Evolutionary conservation across 768 basidiomycete genomes (phyloP).

Genomic region (Auriscalpium microsporum): DNA sequence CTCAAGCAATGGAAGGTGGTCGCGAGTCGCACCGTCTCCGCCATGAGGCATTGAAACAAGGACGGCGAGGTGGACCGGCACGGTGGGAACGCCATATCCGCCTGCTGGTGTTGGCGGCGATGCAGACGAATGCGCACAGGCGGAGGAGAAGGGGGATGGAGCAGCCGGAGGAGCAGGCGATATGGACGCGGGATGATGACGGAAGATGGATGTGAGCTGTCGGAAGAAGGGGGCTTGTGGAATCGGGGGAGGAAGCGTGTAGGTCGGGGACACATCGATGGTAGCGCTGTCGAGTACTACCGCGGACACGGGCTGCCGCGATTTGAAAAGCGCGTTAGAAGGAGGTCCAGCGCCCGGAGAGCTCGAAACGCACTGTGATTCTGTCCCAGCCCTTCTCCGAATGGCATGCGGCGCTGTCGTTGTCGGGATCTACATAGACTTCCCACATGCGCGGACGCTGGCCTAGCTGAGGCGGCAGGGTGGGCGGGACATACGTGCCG

Average conservation of each 20-base stretch:
- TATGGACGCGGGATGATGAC: background rate
- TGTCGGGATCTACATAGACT: background rate
- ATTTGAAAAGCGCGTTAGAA: background rate
- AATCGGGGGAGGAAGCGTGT: too few species aligned
- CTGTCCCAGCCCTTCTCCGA: conserved; percentile 6
- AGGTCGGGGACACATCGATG: too few species aligned
- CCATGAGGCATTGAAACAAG: background rate
- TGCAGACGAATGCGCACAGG: background rate
- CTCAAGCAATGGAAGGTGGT: background rate
- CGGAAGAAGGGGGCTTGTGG: too few species aligned
- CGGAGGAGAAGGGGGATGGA: background rate
- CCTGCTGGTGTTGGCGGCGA: background rate
- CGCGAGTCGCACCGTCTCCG: background rate
- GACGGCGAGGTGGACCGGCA: background rate
- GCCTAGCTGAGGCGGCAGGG: background rate
- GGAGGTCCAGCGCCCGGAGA: background rate
- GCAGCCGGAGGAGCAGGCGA: background rate
- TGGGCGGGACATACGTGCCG: background rate
- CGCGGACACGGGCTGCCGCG: background rate
- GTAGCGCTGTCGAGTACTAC: background rate
- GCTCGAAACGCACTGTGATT: background rate
- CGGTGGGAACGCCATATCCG: background rate
- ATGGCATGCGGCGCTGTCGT: background rate
- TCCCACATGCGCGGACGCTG: conserved; percentile 7
- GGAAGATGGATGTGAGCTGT: too few species aligned